Percentiles rank a stretch among this genome's conserved stretches.
Evolutionary conservation across 1,139 yeast species (phyloP).

Genomic region (Geotrichum klebahnii): DNA sequence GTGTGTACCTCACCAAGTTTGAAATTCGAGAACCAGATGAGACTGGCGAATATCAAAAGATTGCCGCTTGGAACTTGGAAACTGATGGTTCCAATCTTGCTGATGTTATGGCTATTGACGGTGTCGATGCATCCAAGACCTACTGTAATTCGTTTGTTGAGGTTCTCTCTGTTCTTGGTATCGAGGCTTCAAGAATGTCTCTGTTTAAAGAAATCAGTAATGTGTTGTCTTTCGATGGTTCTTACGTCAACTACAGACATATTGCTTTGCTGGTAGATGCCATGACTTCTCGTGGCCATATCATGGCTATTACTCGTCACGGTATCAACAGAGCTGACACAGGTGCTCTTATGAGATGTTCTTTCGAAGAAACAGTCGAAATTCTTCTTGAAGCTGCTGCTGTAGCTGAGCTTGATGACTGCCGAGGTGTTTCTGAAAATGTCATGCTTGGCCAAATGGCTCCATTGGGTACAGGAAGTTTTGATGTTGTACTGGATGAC

Average conservation of each 20-base stretch:
- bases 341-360: conserved; percentile 98
- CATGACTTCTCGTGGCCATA: conserved; percentile 97
- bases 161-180: conserved; percentile 90
- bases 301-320: conserved; percentile 98
- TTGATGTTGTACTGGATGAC: conserved; percentile 93
- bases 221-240: conserved; percentile 98
- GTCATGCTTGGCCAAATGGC: conserved; percentile 98
- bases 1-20: conserved; percentile 90
- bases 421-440: conserved; percentile 97
- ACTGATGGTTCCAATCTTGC: conserved; percentile 97
- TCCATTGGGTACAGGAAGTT: conserved; percentile 97
- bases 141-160: conserved; percentile 96
- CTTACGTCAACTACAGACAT: conserved; percentile 96
- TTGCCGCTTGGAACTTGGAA: conserved; percentile 96
- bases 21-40: conserved; percentile 74
- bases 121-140: conserved; percentile 85
- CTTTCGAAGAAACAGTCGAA: conserved; percentile 98
- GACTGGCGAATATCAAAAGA: conserved; percentile 81
- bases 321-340: conserved; percentile 98
- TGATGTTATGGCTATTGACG: conserved; percentile 91
- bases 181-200: conserved; percentile 96
- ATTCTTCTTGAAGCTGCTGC: conserved; percentile 97
- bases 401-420: conserved; percentile 93
- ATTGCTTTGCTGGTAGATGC: conserved; percentile 96
- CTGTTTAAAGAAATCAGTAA: conserved; percentile 89